Conservation (phyloP, 768 basidiomycete genomes). For the Naganishia kalamii region DNA sequence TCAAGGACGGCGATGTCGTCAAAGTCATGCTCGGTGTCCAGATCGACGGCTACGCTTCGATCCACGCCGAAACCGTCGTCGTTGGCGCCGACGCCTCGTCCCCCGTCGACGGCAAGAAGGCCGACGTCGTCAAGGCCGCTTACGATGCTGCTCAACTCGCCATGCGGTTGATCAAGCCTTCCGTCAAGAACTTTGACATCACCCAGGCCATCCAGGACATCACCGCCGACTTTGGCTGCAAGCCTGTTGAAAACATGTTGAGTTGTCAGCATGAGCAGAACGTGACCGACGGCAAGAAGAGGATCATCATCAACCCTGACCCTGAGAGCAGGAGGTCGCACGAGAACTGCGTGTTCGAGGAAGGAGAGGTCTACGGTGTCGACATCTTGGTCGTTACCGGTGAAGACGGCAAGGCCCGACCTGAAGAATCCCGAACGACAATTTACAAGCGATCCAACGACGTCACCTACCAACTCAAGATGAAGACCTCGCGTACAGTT, state of each 20-base stretch:
- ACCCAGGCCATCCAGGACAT: constrained; percentile 77
- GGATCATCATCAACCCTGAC: constrained; percentile 82
- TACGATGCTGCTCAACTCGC: constrained; percentile 88
- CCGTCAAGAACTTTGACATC: constrained; percentile 90
- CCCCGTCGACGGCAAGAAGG: constrained; percentile 76
- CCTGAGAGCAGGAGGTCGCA: constrained; percentile 78
- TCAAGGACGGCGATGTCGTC: constrained; percentile 74
- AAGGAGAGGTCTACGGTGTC: constrained; percentile 90
- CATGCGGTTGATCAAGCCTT: constrained; percentile 81
- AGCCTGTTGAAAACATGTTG: constrained; percentile 95
- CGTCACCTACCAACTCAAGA: constrained; percentile 86
- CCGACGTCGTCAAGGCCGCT: constrained; percentile 89
- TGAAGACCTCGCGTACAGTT: constrained; percentile 93
- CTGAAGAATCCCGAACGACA: constrained; percentile 82
- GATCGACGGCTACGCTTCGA: constrained; percentile 92
- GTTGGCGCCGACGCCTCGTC: constrained; percentile 67
- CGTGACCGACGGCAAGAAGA: constrained; percentile 92
- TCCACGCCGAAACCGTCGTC: constrained; percentile 87
- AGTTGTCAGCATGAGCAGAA: constrained; percentile 92
- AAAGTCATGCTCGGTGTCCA: constrained; percentile 95
- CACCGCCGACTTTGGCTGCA: constrained; percentile 62
- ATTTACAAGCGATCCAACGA: constrained; percentile 82
- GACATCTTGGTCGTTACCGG: constrained; percentile 72
- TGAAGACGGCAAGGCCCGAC: constrained; percentile 71
- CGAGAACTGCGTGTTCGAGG: constrained; percentile 76